Percentiles rank a stretch among this genome's conserved stretches.
These are phyloP conservation scores for Metschnikowia dekortorum DNA, from an alignment of 805 yeast species.

Conservation along the genomic window DNA sequence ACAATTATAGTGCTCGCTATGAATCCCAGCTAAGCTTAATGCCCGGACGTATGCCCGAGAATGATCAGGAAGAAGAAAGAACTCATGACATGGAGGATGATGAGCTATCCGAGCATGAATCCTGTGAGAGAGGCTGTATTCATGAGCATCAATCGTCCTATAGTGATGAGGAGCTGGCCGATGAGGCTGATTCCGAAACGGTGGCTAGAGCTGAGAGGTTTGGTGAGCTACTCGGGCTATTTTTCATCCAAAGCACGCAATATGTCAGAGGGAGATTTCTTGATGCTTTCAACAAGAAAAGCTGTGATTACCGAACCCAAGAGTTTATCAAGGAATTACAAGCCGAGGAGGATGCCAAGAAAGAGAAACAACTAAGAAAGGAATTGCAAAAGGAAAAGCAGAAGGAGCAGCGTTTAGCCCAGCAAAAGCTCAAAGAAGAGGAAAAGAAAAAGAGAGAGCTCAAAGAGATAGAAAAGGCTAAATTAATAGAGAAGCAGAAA, in stretches of 20 bases:
- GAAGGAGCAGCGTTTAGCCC: constrained; percentile 62
- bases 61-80: background rate
- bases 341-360: constrained; percentile 61
- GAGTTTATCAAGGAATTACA: constrained; percentile 65
- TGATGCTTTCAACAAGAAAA: constrained; percentile 72
- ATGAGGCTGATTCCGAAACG: background rate
- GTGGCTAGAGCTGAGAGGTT: constrained; percentile 30
- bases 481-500: constrained; percentile 25
- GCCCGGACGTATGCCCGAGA: background rate
- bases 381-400: constrained; percentile 63
- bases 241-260: constrained; percentile 75
- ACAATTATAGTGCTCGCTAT: background rate
- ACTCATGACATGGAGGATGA: background rate
- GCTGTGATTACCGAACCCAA: constrained; percentile 69
- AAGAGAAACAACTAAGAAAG: constrained; percentile 63
- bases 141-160: background rate
- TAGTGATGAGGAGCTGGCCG: background rate
- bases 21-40: background rate
- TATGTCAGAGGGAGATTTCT: constrained; percentile 70
- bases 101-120: background rate
- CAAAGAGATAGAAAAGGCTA: constrained; percentile 39
- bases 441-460: constrained; percentile 54
- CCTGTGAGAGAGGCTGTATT: background rate
- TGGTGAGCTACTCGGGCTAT: constrained; percentile 74
- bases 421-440: constrained; percentile 60